Percentiles rank a stretch among this genome's conserved stretches.
Evolutionary conservation across 1,284 basidiomycete species (phyloP).

Genomic region (Somion occarium): DNA sequence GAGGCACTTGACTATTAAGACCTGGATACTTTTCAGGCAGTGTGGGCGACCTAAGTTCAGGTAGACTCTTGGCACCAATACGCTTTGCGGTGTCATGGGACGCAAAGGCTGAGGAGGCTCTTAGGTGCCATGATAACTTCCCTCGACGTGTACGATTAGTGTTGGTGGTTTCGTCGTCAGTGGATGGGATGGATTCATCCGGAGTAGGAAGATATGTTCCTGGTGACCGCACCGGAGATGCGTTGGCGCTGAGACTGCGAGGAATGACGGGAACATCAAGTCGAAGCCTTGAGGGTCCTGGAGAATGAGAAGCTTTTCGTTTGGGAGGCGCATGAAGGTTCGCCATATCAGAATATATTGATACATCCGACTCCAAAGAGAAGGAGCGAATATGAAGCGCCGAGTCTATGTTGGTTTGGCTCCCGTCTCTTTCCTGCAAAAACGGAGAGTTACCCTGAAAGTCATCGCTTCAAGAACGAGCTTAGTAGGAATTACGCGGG

Average conservation of each 20-base stretch:
- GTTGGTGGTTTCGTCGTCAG: conserved; percentile 23
- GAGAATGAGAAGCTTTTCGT: conserved; percentile 18
- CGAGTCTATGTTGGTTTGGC: conserved; percentile 5
- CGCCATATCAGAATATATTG: conserved; percentile 40
- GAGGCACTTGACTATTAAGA: not conserved
- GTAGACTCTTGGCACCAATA: conserved; percentile 77
- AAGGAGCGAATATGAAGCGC: conserved; percentile 49
- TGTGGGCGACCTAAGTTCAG: conserved; percentile 53
- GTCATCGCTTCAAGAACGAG: conserved; percentile 11
- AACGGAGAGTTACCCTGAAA: conserved; percentile 5
- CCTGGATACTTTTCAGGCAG: not conserved
- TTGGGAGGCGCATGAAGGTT: conserved; percentile 12
- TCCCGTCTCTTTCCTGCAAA: conserved; percentile 3
- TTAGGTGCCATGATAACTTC: conserved; percentile 33
- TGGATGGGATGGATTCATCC: conserved; percentile 41
- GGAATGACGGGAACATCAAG: conserved; percentile 39
- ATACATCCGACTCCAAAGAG: conserved; percentile 58
- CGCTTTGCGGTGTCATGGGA: conserved; percentile 29
- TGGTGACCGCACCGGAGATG: conserved; percentile 49
- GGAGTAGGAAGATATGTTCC: conserved; percentile 57
- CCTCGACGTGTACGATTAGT: conserved; percentile 21
- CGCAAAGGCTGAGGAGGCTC: conserved; percentile 52
- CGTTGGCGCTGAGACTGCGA: conserved; percentile 23
- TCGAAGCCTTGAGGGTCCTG: conserved; percentile 48
- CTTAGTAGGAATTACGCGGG: conserved; percentile 1